phyloP scores from a whole-genome alignment of 441 rosid genomes.

The Syzygium syzygioides region DNA sequence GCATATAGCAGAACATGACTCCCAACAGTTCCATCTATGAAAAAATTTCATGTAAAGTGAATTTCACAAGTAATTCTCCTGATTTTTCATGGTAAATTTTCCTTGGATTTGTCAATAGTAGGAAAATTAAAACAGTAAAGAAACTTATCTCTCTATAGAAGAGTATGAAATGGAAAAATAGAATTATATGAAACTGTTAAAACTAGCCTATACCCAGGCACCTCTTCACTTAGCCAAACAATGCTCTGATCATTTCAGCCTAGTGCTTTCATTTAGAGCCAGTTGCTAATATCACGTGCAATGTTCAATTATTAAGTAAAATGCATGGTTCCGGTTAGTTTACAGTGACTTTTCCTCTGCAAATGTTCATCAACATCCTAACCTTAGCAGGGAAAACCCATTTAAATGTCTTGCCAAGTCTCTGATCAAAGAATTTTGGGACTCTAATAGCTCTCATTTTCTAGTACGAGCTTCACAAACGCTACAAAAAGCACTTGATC shows the following conservation, averaged over 20 bases:
- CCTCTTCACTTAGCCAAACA: background rate
- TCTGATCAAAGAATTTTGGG: background rate
- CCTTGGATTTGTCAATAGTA: background rate
- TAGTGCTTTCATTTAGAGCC: background rate
- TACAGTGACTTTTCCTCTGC: background rate
- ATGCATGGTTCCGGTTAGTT: background rate
- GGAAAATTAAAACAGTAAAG: background rate
- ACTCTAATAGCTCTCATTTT: background rate
- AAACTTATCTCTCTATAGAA: background rate
- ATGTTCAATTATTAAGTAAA: background rate
- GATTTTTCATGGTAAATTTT: background rate
- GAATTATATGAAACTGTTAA: background rate
- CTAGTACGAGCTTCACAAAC: background rate
- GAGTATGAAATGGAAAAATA: background rate
- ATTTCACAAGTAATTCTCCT: background rate
- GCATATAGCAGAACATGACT: background rate
- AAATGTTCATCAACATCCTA: background rate
- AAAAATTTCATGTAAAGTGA: background rate
- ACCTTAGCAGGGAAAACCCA: background rate
- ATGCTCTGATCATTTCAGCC: background rate
- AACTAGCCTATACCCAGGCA: background rate
- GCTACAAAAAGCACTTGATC: background rate
- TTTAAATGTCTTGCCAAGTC: background rate
- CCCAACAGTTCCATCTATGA: background rate
- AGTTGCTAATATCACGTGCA: background rate